A percentile compares a stretch with the other conserved stretches of the same genome.
Conservation (phyloP, 208 protist genomes). For the Naegleria fowleri region DNA sequence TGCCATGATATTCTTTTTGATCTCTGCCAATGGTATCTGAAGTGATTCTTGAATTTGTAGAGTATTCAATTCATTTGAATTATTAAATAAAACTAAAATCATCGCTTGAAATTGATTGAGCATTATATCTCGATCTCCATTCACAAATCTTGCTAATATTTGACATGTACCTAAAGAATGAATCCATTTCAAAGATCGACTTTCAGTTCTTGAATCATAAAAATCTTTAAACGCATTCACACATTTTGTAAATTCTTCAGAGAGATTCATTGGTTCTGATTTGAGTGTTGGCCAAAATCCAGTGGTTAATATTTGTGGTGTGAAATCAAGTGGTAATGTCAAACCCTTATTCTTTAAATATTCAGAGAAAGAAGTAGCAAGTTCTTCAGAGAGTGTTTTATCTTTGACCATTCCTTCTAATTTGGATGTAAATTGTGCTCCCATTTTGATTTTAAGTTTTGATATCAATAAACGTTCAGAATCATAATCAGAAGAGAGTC, state of each 20-base stretch:
- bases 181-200: constrained; percentile 59
- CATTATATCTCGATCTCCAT: constrained; percentile 49
- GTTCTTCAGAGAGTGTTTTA: not conserved
- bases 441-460: constrained; percentile 77
- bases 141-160: not conserved
- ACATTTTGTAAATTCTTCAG: constrained; percentile 42
- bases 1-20: constrained; percentile 52
- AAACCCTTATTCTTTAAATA: not conserved
- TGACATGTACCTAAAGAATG: constrained; percentile 46
- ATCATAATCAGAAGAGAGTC: constrained; percentile 54
- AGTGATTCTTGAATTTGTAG: constrained; percentile 40
- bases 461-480: constrained; percentile 66
- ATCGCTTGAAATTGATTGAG: constrained; percentile 57
- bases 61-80: constrained; percentile 40
- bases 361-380: not conserved
- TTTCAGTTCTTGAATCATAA: constrained; percentile 55
- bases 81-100: constrained; percentile 65
- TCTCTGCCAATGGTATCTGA: constrained; percentile 43
- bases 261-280: constrained; percentile 42
- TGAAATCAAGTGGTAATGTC: constrained; percentile 39
- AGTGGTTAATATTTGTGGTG: constrained; percentile 63
- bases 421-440: constrained; percentile 67
- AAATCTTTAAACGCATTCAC: constrained; percentile 57
- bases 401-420: constrained; percentile 71
- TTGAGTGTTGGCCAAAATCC: constrained; percentile 66